Conservation (phyloP, 352 stramenopile genomes). For the Blastocystis sp. region DNA sequence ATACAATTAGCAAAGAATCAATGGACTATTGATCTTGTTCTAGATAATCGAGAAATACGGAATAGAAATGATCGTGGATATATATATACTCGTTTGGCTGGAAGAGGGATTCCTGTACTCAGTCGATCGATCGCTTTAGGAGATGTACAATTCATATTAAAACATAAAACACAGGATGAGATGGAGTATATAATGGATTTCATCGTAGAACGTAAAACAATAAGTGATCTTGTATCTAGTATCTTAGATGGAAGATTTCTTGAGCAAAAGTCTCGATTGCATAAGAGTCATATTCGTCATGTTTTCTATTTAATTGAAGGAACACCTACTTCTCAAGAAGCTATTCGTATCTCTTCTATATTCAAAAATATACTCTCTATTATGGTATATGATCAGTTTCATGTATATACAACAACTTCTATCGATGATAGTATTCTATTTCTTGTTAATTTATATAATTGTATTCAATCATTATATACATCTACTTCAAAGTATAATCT, state of each 20-base stretch:
- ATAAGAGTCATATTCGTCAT: conserved; percentile 37
- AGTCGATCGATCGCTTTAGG: conserved; percentile 40
- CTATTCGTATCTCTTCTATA: conserved; percentile 1
- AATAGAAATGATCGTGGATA: conserved; percentile 17
- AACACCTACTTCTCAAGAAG: conserved; percentile 1
- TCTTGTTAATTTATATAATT: too few relatives aligned
- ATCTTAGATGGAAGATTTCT: conserved; percentile 44
- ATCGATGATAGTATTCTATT: conserved; percentile 37
- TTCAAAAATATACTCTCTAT: conserved; percentile 8
- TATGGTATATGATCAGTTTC: conserved; percentile 8
- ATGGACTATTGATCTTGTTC: conserved; percentile 33
- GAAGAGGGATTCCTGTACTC: conserved; percentile 41
- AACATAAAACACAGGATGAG: conserved; percentile 25
- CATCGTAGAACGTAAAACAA: conserved; percentile 44
- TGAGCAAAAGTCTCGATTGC: conserved; percentile 44
- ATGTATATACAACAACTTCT: conserved; percentile 26
- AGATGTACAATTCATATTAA: conserved; percentile 44
- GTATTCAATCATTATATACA: too few relatives aligned
- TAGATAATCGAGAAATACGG: conserved; percentile 31
- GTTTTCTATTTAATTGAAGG: conserved; percentile 45
- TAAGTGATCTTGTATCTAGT: conserved; percentile 41
- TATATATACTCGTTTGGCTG: conserved; percentile 36
- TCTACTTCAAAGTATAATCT: too few relatives aligned
- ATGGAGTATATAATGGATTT: conserved; percentile 43
- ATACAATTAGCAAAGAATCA: not conserved